phyloP scores from a whole-genome alignment of 768 basidiomycete species.

The Rhodotorula paludigena region DNA sequence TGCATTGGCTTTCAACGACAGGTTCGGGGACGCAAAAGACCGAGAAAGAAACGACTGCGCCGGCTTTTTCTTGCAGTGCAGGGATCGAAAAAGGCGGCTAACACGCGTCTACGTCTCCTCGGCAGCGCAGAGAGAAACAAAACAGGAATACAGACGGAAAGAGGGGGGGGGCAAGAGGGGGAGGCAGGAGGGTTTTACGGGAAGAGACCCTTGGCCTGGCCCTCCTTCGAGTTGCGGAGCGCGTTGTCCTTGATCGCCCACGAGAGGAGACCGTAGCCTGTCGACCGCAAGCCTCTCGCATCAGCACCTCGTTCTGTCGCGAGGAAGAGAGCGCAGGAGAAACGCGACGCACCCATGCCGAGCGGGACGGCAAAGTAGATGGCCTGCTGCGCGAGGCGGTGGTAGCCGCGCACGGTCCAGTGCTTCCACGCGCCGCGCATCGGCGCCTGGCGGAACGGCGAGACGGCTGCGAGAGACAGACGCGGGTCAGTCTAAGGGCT shows the following conservation, averaged over 20 bases:
- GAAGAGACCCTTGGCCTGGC: constrained; percentile 33
- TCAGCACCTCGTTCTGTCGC: not conserved
- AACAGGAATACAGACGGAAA: not conserved
- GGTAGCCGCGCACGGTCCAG: constrained; percentile 84
- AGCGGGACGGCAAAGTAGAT: constrained; percentile 77
- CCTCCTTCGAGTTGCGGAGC: constrained; percentile 39
- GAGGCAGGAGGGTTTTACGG: constrained; percentile 12
- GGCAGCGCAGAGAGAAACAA: not conserved
- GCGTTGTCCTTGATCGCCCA: constrained; percentile 39
- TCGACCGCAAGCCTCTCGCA: no score
- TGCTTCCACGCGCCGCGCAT: constrained; percentile 64
- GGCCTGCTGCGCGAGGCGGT: constrained; percentile 65
- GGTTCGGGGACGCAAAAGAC: no score
- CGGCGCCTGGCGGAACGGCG: constrained; percentile 73
- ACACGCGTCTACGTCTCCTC: not conserved
- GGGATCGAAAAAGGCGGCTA: no score
- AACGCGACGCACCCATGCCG: constrained; percentile 59
- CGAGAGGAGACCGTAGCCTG: constrained; percentile 37
- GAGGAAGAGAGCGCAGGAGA: not conserved
- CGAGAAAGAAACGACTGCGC: no score
- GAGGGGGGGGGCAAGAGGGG: no score
- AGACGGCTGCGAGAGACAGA: constrained; percentile 57
- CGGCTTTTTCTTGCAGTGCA: no score
- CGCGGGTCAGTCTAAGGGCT: not conserved
- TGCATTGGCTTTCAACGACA: no score